Evolutionary conservation across 225 moss, liverwort and hornwort genomes (phyloP).

Genomic region (Takakia lepidozioides): DNA sequence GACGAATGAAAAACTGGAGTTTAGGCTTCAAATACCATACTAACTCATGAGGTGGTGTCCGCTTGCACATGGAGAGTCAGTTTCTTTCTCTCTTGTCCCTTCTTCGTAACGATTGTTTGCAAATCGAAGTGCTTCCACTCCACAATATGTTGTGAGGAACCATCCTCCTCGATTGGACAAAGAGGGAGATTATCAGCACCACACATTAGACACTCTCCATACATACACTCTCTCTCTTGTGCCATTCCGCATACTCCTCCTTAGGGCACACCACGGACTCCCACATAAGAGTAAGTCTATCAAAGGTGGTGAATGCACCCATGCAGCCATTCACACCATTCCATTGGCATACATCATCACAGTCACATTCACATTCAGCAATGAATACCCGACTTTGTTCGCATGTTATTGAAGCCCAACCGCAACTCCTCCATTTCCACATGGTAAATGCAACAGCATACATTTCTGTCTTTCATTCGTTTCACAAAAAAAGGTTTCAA

Average conservation of each 20-base stretch:
- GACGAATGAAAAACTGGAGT: neutral
- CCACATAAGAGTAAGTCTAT: neutral
- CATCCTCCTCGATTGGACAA: neutral
- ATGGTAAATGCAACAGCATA: too few species aligned
- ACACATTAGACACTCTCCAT: neutral
- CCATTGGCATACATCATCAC: neutral
- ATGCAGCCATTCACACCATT: neutral
- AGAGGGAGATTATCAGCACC: neutral
- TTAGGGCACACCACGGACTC: neutral
- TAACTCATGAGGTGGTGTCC: neutral
- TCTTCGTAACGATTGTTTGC: neutral
- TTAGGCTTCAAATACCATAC: conserved; percentile 1
- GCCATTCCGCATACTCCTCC: neutral
- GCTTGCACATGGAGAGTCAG: neutral
- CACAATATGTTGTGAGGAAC: neutral
- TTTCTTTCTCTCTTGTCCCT: conserved; percentile 2
- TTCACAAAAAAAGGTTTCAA: too few species aligned
- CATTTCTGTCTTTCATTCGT: too few species aligned
- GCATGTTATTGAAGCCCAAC: too few species aligned
- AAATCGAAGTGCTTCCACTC: neutral
- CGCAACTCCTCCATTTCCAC: too few species aligned
- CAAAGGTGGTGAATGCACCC: neutral
- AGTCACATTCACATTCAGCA: neutral
- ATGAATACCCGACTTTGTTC: too few species aligned
- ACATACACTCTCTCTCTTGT: neutral